phyloP scores from a whole-genome alignment of 108 stramenopile genomes.

The Parietichytrium sp. region DNA sequence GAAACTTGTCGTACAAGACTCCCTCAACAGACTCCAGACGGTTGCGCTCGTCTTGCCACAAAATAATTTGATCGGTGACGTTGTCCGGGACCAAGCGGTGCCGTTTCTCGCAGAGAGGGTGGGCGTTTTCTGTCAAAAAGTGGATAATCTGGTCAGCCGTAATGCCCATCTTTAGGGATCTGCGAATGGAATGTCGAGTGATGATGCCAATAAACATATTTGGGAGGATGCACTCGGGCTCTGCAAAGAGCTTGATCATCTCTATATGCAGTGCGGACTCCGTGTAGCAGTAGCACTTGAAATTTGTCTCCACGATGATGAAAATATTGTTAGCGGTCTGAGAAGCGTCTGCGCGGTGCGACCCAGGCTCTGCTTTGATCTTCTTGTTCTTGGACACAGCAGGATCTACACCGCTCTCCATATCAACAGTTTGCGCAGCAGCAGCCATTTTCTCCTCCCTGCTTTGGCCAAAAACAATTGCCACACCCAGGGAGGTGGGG shows the following conservation, averaged over 20 bases:
- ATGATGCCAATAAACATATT: neutral
- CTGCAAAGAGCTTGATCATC: constrained; percentile 20
- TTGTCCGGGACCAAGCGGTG: constrained; percentile 29
- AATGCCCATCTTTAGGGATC: constrained; percentile 30
- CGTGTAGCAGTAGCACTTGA: constrained; percentile 16
- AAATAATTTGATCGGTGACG: constrained; percentile 27
- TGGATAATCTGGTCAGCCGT: constrained; percentile 11
- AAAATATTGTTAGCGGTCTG: neutral
- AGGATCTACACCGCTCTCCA: neutral
- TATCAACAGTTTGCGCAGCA: neutral
- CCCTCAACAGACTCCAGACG: neutral
- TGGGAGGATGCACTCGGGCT: constrained; percentile 19
- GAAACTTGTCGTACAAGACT: neutral
- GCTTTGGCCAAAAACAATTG: constrained; percentile 1
- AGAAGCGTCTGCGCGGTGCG: neutral
- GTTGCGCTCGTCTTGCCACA: constrained; percentile 33
- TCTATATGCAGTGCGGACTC: constrained; percentile 20
- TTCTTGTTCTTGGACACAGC: neutral
- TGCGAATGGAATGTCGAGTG: neutral
- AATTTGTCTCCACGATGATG: constrained; percentile 23
- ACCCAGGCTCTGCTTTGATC: constrained; percentile 21
- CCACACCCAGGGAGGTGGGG: constrained; percentile 14
- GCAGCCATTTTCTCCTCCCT: constrained; percentile 32
- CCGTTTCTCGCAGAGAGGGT: constrained; percentile 27
- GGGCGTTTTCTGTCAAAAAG: constrained; percentile 19